phyloP scores from a whole-genome alignment of 23 red algal genomes.

The Gracilaria gracilis region DNA sequence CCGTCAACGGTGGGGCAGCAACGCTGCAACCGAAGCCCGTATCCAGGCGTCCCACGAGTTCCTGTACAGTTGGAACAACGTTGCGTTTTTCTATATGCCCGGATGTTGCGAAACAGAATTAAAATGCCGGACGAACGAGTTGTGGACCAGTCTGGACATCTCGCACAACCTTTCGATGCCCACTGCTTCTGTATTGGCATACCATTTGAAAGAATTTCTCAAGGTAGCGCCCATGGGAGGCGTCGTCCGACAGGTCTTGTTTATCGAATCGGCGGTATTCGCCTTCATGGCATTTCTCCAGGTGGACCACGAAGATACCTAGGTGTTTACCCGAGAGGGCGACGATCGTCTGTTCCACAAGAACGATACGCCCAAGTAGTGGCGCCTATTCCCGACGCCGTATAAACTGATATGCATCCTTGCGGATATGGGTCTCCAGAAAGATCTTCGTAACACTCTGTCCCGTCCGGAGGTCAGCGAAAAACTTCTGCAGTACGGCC shows the following conservation, averaged over 20 bases:
- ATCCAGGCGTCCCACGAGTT: neutral
- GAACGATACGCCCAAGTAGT: too few relatives aligned
- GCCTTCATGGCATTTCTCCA: conserved; percentile 3
- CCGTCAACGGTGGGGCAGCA: neutral
- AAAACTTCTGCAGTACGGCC: too few relatives aligned
- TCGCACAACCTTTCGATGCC: neutral
- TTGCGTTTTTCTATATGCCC: neutral
- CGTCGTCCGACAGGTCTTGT: neutral
- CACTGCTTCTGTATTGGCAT: neutral
- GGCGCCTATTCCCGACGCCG: too few relatives aligned
- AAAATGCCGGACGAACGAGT: neutral
- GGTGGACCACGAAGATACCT: neutral
- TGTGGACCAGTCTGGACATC: neutral
- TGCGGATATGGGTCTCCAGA: too few relatives aligned
- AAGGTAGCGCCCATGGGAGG: neutral
- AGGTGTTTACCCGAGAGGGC: neutral
- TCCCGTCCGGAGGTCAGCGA: too few relatives aligned
- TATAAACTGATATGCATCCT: too few relatives aligned
- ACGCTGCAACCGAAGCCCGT: neutral
- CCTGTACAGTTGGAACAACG: neutral
- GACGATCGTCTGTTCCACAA: neutral
- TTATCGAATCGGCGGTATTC: neutral
- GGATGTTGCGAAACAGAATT: too few relatives aligned
- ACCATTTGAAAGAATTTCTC: neutral
- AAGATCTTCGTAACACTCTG: too few relatives aligned